Conservation (phyloP, 495 filamentous ascomycete species). For the Thermochaetoides thermophila region DNA sequence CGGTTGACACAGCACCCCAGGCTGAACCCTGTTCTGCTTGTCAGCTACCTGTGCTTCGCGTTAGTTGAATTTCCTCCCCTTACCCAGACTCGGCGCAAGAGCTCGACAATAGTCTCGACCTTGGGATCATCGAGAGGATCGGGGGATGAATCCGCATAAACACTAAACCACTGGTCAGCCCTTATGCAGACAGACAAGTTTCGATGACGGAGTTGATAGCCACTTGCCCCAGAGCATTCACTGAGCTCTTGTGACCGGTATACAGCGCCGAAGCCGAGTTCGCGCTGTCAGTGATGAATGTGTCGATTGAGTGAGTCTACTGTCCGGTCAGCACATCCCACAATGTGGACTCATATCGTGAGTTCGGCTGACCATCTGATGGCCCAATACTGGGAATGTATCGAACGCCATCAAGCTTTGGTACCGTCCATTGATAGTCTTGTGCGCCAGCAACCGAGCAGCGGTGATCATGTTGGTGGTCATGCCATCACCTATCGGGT, state of each 20-base stretch:
- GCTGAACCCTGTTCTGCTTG: conserved; percentile 25
- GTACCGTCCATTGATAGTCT: conserved; percentile 61
- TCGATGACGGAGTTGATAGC: no score
- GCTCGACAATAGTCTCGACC: conserved; percentile 61
- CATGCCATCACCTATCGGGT: conserved; percentile 46
- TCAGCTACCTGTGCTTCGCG: no score
- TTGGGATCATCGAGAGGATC: conserved; percentile 59
- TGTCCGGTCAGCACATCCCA: not conserved
- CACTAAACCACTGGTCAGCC: conserved; percentile 15
- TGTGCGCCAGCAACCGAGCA: conserved; percentile 59
- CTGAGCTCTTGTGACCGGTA: conserved; percentile 57
- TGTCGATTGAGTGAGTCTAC: conserved; percentile 53
- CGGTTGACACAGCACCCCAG: conserved; percentile 46
- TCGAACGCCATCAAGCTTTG: conserved; percentile 52
- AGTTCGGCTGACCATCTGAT: conserved; percentile 38
- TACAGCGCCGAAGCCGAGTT: conserved; percentile 64
- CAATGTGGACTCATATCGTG: not conserved
- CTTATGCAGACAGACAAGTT: no score
- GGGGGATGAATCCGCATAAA: conserved; percentile 54
- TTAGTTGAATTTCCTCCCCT: no score
- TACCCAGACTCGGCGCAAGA: conserved; percentile 47
- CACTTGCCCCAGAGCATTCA: conserved; percentile 49
- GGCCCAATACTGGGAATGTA: conserved; percentile 55
- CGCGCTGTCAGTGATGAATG: conserved; percentile 63
- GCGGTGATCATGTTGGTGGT: conserved; percentile 63